Percentiles rank a stretch among this genome's conserved stretches.
phyloP scores from a whole-genome alignment of 1,284 basidiomycete genomes.

The Entoloma clypeatum region DNA sequence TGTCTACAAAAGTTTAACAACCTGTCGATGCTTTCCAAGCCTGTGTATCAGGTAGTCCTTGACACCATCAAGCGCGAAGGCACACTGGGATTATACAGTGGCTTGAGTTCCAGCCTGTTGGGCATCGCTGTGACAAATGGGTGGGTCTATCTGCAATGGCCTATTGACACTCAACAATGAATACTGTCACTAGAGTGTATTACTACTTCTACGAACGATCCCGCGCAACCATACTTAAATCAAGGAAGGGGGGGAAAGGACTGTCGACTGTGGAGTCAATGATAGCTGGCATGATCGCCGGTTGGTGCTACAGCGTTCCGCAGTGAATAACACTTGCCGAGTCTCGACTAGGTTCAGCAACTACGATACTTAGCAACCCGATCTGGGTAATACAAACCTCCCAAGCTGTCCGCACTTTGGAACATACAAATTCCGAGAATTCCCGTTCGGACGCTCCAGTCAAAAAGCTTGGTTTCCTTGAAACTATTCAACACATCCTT shows the following conservation, averaged over 20 bases:
- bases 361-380: slow-evolving; percentile 89
- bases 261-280: slow-evolving; percentile 88
- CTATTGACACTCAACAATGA: background rate
- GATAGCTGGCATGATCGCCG: slow-evolving; percentile 84
- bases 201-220: slow-evolving; percentile 83
- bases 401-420: slow-evolving; percentile 71
- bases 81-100: slow-evolving; percentile 81
- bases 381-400: slow-evolving; percentile 96
- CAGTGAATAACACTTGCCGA: background rate
- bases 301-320: slow-evolving; percentile 32
- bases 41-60: slow-evolving; percentile 57
- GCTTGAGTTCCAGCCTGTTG: slow-evolving; percentile 81
- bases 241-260: slow-evolving; percentile 59
- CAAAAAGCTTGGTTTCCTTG: slow-evolving; percentile 62
- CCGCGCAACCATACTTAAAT: slow-evolving; percentile 51
- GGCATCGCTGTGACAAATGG: slow-evolving; percentile 96
- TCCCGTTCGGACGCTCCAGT: slow-evolving; percentile 24
- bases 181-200: slow-evolving; percentile 52
- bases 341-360: slow-evolving; percentile 68
- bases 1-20: background rate
- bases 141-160: slow-evolving; percentile 29
- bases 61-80: slow-evolving; percentile 88
- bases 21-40: slow-evolving; percentile 30
- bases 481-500: slow-evolving; percentile 73
- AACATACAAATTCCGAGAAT: slow-evolving; percentile 29